These are phyloP conservation scores for Pseudocercospora musae DNA, from an alignment of 2,329 filamentous ascomycete species.

Conservation along the genomic window DNA sequence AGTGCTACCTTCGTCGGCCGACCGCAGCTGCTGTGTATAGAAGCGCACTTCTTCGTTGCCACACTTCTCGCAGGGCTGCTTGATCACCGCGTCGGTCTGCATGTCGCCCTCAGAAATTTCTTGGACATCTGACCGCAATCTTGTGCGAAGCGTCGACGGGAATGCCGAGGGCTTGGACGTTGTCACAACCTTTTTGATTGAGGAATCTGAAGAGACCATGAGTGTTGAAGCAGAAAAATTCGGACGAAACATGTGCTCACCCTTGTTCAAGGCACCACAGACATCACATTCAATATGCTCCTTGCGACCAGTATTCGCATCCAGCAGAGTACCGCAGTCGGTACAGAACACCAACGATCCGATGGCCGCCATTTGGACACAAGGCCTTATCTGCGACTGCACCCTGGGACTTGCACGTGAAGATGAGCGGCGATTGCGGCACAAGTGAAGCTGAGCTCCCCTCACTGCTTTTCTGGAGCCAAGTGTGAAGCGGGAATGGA, in stretches of 20 bases:
- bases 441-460: conserved; percentile 12
- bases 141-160: conserved; percentile 81
- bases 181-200: conserved; percentile 73
- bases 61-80: conserved; percentile 75
- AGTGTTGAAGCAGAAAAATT: too few relatives aligned
- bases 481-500: not conserved
- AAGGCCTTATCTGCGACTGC: too few relatives aligned
- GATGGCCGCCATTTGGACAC: conserved; percentile 84
- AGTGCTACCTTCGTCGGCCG: conserved; percentile 92
- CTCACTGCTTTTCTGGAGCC: conserved; percentile 2
- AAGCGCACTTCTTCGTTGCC: conserved; percentile 78
- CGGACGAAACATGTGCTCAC: conserved; percentile 52
- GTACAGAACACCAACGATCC: conserved; percentile 90
- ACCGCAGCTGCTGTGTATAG: conserved; percentile 78
- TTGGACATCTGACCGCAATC: conserved; percentile 75
- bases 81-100: conserved; percentile 63
- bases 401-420: not conserved
- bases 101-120: conserved; percentile 70
- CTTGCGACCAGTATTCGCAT: conserved; percentile 72
- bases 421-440: not conserved
- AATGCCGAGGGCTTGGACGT: conserved; percentile 86
- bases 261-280: conserved; percentile 81
- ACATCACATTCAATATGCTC: conserved; percentile 77
- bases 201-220: conserved; percentile 70
- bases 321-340: conserved; percentile 86